phyloP scores from a whole-genome alignment of 495 filamentous ascomycete genomes.

The Penicillium cataractarum region DNA sequence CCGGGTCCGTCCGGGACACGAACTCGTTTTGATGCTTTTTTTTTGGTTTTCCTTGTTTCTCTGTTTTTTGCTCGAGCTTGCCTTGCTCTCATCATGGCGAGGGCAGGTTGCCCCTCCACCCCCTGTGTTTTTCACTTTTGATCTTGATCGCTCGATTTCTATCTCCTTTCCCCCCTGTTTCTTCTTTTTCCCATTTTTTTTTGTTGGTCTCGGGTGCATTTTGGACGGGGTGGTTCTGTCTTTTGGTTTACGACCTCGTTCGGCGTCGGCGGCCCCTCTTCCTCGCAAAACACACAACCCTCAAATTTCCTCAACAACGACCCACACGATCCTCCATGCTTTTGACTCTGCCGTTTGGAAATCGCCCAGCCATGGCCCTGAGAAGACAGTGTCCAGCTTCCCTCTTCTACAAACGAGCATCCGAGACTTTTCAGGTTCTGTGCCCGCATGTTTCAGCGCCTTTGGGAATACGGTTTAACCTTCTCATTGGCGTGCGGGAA shows the following conservation, averaged over 20 bases:
- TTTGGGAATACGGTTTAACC: conserved; percentile 1
- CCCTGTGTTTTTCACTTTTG: neutral
- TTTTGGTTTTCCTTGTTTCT: conserved; percentile 24
- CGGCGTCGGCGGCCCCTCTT: conserved; percentile 30
- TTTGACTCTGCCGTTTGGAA: neutral
- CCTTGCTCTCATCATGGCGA: conserved; percentile 5
- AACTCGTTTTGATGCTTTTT: conserved; percentile 15
- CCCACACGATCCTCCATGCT: neutral
- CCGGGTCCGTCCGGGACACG: conserved; percentile 7
- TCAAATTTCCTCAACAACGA: neutral
- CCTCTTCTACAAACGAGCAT: neutral
- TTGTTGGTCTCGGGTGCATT: conserved; percentile 36
- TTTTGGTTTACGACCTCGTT: conserved; percentile 34
- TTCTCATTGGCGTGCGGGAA: neutral
- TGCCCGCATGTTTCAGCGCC: conserved; percentile 4
- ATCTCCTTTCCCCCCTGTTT: conserved; percentile 17
- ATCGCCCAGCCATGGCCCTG: neutral
- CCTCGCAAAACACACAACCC: neutral
- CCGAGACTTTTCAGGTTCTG: neutral
- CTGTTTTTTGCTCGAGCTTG: conserved; percentile 20
- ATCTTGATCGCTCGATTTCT: conserved; percentile 16
- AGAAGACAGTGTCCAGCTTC: neutral
- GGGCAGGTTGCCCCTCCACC: conserved; percentile 7
- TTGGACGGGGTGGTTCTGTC: conserved; percentile 34
- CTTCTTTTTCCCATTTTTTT: conserved; percentile 16